Evolutionary conservation across 2,329 filamentous ascomycete species (phyloP).

Genomic region (Claviceps sp.): DNA sequence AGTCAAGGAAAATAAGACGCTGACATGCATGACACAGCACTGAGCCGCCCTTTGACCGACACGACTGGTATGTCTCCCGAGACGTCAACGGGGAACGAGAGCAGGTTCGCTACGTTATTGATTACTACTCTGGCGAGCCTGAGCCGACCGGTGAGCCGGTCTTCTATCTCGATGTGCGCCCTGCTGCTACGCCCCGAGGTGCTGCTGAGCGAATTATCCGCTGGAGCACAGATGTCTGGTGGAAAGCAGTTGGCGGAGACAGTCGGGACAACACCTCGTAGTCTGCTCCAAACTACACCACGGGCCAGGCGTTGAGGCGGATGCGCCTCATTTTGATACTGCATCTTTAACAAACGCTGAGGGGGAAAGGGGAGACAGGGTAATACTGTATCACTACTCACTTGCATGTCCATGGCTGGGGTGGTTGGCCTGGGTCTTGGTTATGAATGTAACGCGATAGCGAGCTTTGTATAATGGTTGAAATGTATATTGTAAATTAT

Average conservation of each 20-base stretch:
- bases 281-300: too few relatives aligned
- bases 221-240: slow-evolving; percentile 93
- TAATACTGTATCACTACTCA: slow-evolving; percentile 2
- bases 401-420: slow-evolving; percentile 2
- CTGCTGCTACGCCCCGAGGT: slow-evolving; percentile 68
- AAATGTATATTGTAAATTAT: neutral
- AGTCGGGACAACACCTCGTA: slow-evolving; percentile 29
- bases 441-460: slow-evolving; percentile 8
- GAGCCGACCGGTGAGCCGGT: slow-evolving; percentile 82
- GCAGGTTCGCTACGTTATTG: slow-evolving; percentile 88
- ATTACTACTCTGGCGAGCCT: slow-evolving; percentile 80
- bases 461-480: slow-evolving; percentile 1
- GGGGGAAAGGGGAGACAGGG: neutral
- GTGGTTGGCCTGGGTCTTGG: slow-evolving; percentile 7
- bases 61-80: slow-evolving; percentile 90
- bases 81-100: slow-evolving; percentile 52
- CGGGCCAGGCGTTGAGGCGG: slow-evolving; percentile 7
- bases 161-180: slow-evolving; percentile 89
- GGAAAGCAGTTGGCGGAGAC: slow-evolving; percentile 65
- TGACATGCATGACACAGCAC: slow-evolving; percentile 33
- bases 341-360: neutral
- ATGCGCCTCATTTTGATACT: too few relatives aligned
- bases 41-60: slow-evolving; percentile 84
- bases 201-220: slow-evolving; percentile 72
- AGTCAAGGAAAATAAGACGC: neutral